Evolutionary conservation across 805 yeast genomes (phyloP), one percentile per base, ranked within the genome.

Genomic region (Candida koratica): DNA sequence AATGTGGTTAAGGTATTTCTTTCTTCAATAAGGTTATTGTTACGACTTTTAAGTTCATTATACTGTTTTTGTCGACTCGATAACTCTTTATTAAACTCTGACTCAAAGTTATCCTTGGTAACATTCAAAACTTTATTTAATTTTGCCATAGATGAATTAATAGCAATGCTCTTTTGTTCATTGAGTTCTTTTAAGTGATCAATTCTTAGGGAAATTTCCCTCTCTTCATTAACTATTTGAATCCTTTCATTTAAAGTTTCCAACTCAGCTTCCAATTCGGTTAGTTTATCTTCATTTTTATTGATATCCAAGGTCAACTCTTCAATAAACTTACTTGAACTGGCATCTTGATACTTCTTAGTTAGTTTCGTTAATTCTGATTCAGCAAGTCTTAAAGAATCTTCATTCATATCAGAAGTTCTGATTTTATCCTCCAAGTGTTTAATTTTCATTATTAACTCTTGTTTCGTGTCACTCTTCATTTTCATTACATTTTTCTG

Each of bases 301-400:
- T 34, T 35, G 12, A 44, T 42, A 11, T 44, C 45, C 10, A 13
- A 9, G 3, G 27, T 33, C 4, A 44, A 23, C 2, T 26, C 36
- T 4, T 24, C 13, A 2, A 39, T 20, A 17, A 44, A 44, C 10
- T 23, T 29, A n/a, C 43, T 11, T 5, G 29, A 11, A 11, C 16
- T 30, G 6, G 34, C 13, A 4, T 41, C 42, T 0, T 52, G 44
- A 22, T 75, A 53, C 30, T 67, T 65, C 1, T 39, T 23, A 13
- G 61, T 65, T 9, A 71, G 60, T 2, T 53, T 51, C 2, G 54
- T 56, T 17, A 84, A 54, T 3, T 64, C 62, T 0, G 61, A 43
- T 41, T 60, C 67, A 36, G 75, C 78, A 7, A 60, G 51, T 13
- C 67, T 71, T 7, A 84, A 40, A 41, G 74, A 67, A 11, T 47